Conservation (phyloP, 495 filamentous ascomycete genomes). For the Annulohypoxylon maeteangense region DNA sequence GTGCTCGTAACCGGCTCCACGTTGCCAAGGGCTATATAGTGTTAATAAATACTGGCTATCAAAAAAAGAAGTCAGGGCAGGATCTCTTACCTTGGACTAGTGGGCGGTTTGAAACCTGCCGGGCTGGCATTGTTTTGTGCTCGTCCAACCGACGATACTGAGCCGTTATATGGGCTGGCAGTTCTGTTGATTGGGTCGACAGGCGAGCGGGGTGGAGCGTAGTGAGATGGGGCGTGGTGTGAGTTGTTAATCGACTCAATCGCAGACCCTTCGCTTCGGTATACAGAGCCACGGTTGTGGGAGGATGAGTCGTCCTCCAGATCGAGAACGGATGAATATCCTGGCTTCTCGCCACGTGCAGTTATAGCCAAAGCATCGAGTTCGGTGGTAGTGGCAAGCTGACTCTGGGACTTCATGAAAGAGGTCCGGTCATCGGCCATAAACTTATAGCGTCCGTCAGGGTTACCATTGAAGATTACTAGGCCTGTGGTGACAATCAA, state of each 20-base stretch:
- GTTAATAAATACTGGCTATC: constrained; percentile 10
- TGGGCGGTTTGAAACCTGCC: constrained; percentile 44
- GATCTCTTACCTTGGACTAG: constrained; percentile 53
- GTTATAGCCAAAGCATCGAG: constrained; percentile 92
- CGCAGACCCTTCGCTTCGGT: constrained; percentile 40
- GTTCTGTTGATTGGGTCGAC: constrained; percentile 38
- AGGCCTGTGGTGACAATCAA: constrained; percentile 86
- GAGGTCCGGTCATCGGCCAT: constrained; percentile 97
- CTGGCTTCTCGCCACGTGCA: constrained; percentile 84
- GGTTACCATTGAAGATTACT: constrained; percentile 90
- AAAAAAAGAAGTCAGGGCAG: not conserved
- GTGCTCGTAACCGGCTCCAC: constrained; percentile 64
- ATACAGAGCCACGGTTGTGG: constrained; percentile 53
- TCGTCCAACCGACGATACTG: constrained; percentile 29
- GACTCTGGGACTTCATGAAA: constrained; percentile 96
- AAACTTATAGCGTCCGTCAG: constrained; percentile 93
- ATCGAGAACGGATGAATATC: constrained; percentile 69
- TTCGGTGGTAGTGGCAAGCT: constrained; percentile 78
- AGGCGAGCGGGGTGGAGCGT: constrained; percentile 29
- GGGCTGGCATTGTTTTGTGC: constrained; percentile 52
- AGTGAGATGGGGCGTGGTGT: constrained; percentile 34
- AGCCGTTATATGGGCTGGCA: constrained; percentile 34
- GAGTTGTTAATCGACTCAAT: constrained; percentile 36
- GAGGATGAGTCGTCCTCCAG: constrained; percentile 83
- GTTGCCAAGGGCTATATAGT: constrained; percentile 60